Base-by-base conservation (phyloP, 495 filamentous ascomycete genomes). In the Aspergillus baeticus region DNA sequence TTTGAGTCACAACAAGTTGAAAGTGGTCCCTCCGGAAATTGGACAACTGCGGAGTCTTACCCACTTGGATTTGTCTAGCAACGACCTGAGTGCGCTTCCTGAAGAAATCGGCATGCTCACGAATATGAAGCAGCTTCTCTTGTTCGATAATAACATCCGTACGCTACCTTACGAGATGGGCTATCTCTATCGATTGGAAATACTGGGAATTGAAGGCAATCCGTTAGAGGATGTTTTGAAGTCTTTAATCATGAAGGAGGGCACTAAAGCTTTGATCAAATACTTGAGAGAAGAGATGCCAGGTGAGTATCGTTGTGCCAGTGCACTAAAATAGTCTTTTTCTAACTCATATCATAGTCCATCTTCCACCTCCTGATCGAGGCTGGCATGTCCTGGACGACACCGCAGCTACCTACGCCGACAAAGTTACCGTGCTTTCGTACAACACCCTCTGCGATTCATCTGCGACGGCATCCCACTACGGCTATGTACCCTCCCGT, bases 381-480 rank as follows among this genome's bases (percentile, higher is more conserved):
- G 84, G 87, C 57, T 89, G 85, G 85, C 77, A 87, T 35, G 77
- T 86, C 42, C 70, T 89, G 13, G 85, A 88, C 59, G 85, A 88
- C 17, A 77, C 78, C 13, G 64, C 73, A 18, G 70, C 60, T 52
- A 67, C 76, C 15, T 63, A 60, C n/a, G 60, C 78, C 22, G 83
- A 87, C 50, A 85, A 79, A 39, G 81, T 97, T 61, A 87, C 88
- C 41, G 85, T 94, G 11, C 71, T 96, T 44, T 94, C 90, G 23
- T 97, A 91, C 83, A 98, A 98, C 69, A 96, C 88, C 26, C 81
- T 98, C 4, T 97, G 92, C 70, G 92, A 97, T 69, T 88, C 89
- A 66, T 92, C 89, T 57, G 91, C 92, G 11, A 97, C 93, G 0
- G 79, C 79, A 47, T 77, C 78, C 6, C 82, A 89, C 62, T 98